Evolutionary conservation across 176 grass and related monocot genomes (phyloP).

Genomic region (Musa acuminata): DNA sequence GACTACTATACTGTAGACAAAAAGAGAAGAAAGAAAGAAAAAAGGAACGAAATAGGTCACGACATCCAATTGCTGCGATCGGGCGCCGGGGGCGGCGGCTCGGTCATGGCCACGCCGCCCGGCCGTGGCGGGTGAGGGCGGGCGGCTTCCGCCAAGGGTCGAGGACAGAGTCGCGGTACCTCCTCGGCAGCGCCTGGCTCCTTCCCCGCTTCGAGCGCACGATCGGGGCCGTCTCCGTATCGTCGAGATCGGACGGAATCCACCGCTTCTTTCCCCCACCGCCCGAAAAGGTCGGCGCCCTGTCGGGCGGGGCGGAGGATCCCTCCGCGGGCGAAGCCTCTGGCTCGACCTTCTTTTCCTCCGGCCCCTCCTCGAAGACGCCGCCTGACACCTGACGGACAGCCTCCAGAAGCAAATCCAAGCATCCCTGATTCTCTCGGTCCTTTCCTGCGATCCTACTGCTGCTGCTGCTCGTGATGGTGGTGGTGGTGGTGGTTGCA

Average conservation of each 20-base stretch:
- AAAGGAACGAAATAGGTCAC: too few species aligned
- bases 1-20: too few species aligned
- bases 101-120: conserved; percentile 5
- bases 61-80: too few species aligned
- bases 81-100: not conserved
- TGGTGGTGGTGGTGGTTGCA: too few species aligned
- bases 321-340: not conserved
- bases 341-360: not conserved
- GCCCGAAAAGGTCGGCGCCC: too few species aligned
- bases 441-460: not conserved
- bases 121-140: not conserved
- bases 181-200: conserved; percentile 16
- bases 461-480: not conserved
- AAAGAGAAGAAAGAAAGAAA: too few species aligned
- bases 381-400: conserved; percentile 16
- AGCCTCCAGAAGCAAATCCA: conserved; percentile 20
- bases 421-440: not conserved
- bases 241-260: conserved; percentile 14
- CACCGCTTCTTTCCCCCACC: conserved; percentile 1
- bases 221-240: conserved; percentile 18
- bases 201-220: conserved; percentile 27
- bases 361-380: conserved; percentile 6
- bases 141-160: conserved; percentile 22
- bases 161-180: conserved; percentile 24
- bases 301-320: not conserved